Evolutionary conservation across 2,329 filamentous ascomycete genomes (phyloP), one percentile per base, ranked within the genome.

Genomic region (Emergomyces orientalis): DNA sequence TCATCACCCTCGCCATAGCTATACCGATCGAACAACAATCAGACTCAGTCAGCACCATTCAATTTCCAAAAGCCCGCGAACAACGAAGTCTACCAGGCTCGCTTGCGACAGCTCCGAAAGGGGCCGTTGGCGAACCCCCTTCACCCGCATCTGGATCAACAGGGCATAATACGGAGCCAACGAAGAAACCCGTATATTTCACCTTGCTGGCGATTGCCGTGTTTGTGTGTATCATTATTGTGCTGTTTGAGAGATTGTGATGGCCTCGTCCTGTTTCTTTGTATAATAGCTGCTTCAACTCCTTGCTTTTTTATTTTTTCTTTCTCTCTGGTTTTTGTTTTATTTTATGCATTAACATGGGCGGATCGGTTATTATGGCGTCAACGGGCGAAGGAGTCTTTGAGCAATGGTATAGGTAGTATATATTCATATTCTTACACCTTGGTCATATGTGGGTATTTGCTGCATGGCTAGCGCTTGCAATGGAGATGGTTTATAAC

Each of bases 41-140:
- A 6, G 22, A 32, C 17, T 47, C 56, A 45, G 11, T 39, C 41
- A n/a, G 19, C 41, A 22, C 39, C 25, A n/a, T n/a, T 30, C 14
- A 47, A 45, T 8, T 30, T 32, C 19, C 56, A 2, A 59, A 30
- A 14, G 17, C 11, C 17, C 25, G 30, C 19, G 25, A 59, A 34
- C 17, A 27, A 19, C 56, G 56, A 47, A 59, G 56, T 27, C 41
- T 59, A 34, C 56, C 41, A 17, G 56, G 56, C 19, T 59, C 41
- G 17, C 56, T 59, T 14, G 39, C 27, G 37, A 59, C 25, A n/a
- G 56, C 56, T 59, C 56, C 56, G 11, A n/a, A 59, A 22, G 56
- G 56, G 4, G 56, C 56, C 11, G 56, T 59, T 59, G 56, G 56
- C 7, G 9, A 59, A 3, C 56, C 39, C 13, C 56, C 56, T 34